Evolutionary conservation across 345 rosid genomes (phyloP).

Genomic region (Euclidium syriacum): DNA sequence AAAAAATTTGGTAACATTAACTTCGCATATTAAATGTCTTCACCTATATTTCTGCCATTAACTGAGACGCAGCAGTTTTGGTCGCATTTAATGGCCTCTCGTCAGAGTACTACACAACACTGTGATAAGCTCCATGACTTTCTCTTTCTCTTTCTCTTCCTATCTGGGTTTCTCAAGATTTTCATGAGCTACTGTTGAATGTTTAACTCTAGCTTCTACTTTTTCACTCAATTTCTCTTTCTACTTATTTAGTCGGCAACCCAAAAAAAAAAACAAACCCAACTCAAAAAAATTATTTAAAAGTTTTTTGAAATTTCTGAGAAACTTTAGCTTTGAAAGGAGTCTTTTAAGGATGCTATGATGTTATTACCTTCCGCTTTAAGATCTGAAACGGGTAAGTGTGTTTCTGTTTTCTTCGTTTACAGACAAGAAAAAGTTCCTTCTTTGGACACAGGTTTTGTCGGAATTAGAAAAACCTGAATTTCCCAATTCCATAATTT

Average conservation of each 20-base stretch:
- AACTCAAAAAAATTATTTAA: slow-evolving; percentile 4
- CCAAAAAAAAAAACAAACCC: not conserved
- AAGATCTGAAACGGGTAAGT: slow-evolving; percentile 23
- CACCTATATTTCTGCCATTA: slow-evolving; percentile 32
- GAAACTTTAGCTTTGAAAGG: not conserved
- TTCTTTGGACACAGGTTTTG: slow-evolving; percentile 17
- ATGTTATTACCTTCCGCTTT: slow-evolving; percentile 4
- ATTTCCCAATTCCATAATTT: slow-evolving; percentile 18
- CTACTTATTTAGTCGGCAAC: slow-evolving; percentile 19
- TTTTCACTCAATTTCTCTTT: slow-evolving; percentile 25
- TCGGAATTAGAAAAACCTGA: not conserved
- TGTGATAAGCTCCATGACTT: slow-evolving; percentile 21
- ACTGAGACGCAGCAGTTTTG: slow-evolving; percentile 28
- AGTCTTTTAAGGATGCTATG: slow-evolving; percentile 13
- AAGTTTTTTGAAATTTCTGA: not conserved
- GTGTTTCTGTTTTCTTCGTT: slow-evolving; percentile 3
- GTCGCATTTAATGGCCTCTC: slow-evolving; percentile 32
- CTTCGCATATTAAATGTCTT: slow-evolving; percentile 24
- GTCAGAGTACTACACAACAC: slow-evolving; percentile 23
- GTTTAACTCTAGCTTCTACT: slow-evolving; percentile 40
- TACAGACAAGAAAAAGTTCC: slow-evolving; percentile 11
- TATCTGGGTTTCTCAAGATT: slow-evolving; percentile 27
- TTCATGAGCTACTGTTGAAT: slow-evolving; percentile 25
- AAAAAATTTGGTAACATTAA: slow-evolving; percentile 30
- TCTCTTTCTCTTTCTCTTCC: slow-evolving; percentile 21